These are phyloP conservation scores for Macroventuria anomochaeta DNA, from an alignment of 2,329 filamentous ascomycete species.

Conservation along the genomic window DNA sequence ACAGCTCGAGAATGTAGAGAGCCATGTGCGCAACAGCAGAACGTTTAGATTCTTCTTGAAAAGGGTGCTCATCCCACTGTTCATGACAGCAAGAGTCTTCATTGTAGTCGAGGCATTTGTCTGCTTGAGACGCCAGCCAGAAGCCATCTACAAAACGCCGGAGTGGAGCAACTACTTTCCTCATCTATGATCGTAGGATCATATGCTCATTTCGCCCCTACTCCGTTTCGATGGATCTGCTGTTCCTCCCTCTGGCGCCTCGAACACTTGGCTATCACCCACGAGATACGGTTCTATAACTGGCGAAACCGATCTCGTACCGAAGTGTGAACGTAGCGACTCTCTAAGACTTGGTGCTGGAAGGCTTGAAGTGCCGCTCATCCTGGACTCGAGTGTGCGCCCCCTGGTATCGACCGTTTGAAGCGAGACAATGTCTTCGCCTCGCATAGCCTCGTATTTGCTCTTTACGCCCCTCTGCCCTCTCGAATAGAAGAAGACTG, in stretches of 20 bases:
- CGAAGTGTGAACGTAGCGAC: conserved; percentile 5
- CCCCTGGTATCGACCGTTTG: conserved; percentile 4
- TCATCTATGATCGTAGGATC: conserved; percentile 28
- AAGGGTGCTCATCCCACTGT: conserved; percentile 21
- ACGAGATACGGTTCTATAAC: conserved; percentile 13
- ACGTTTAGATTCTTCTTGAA: conserved; percentile 11
- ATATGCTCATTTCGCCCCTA: background rate
- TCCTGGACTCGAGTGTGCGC: conserved; percentile 1
- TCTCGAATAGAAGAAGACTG: conserved; percentile 22
- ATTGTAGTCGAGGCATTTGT: conserved; percentile 40
- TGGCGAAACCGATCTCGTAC: conserved; percentile 1
- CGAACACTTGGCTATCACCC: conserved; percentile 21
- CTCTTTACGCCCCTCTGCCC: conserved; percentile 19
- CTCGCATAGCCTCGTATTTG: conserved; percentile 22
- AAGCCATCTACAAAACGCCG: conserved; percentile 29
- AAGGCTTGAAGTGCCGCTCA: background rate
- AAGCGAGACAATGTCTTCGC: conserved; percentile 20
- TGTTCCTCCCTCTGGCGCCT: conserved; percentile 29
- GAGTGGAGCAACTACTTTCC: conserved; percentile 38
- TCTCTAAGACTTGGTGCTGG: conserved; percentile 10
- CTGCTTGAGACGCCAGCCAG: conserved; percentile 30
- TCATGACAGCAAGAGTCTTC: conserved; percentile 31
- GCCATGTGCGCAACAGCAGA: conserved; percentile 23
- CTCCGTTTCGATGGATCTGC: conserved; percentile 13
- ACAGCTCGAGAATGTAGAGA: conserved; percentile 24